Conservation (phyloP, 2,329 filamentous ascomycete genomes). For the Fusarium algeriense region DNA sequence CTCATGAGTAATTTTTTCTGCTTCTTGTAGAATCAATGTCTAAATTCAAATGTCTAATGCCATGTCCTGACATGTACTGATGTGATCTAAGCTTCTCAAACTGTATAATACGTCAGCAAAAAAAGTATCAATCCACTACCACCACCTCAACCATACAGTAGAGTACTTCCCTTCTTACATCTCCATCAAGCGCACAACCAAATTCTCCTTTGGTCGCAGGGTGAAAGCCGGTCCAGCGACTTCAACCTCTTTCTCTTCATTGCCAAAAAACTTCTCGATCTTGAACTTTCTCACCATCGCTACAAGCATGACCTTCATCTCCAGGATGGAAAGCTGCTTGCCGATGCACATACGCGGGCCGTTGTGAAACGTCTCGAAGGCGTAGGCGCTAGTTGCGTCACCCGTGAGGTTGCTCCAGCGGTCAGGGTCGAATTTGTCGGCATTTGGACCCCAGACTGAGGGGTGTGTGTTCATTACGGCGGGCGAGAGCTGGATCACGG, state of each 20-base stretch:
- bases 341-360: constrained; percentile 56
- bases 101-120: neutral
- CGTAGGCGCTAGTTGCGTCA: constrained; percentile 45
- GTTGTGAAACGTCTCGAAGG: constrained; percentile 54
- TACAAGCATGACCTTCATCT: constrained; percentile 54
- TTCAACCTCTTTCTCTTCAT: constrained; percentile 35
- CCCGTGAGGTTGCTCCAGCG: constrained; percentile 52
- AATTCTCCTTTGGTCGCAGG: constrained; percentile 47
- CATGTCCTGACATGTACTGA: neutral
- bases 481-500: constrained; percentile 53
- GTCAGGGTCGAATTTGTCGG: constrained; percentile 52
- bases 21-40: neutral
- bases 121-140: neutral
- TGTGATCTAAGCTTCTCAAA: neutral
- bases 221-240: constrained; percentile 44
- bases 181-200: constrained; percentile 40
- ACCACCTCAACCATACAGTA: neutral
- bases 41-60: neutral
- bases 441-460: constrained; percentile 54
- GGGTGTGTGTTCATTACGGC: constrained; percentile 53
- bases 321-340: constrained; percentile 51
- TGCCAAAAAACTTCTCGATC: constrained; percentile 41
- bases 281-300: constrained; percentile 51
- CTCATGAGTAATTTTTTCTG: neutral
- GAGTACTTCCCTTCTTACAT: neutral